Conservation (phyloP, 2,329 filamentous ascomycete genomes). For the Nakataea oryzae region DNA sequence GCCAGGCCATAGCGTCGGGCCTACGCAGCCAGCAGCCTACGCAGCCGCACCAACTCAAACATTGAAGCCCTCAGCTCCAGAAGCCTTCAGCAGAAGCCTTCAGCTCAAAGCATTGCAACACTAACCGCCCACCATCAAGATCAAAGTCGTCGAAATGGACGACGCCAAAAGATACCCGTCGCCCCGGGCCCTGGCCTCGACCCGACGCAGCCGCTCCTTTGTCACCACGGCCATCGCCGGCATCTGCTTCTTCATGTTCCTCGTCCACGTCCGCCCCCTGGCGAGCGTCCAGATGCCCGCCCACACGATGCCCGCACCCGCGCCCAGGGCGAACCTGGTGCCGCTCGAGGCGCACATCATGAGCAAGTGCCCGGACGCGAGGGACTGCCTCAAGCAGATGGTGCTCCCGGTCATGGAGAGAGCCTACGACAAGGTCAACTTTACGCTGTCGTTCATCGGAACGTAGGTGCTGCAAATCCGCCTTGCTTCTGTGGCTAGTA, state of each 20-base stretch:
- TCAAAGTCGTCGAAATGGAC: conserved; percentile 6
- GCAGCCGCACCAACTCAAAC: no score
- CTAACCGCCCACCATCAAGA: not conserved
- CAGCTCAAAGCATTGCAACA: not conserved
- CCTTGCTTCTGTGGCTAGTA: not conserved
- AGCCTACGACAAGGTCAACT: conserved; percentile 76
- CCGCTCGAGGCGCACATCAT: conserved; percentile 93
- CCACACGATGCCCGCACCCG: conserved; percentile 5
- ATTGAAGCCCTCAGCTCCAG: not conserved
- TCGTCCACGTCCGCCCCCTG: conserved; percentile 5
- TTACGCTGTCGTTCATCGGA: conserved; percentile 84
- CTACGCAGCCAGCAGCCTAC: no score
- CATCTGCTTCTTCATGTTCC: conserved; percentile 6
- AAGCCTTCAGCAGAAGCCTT: not conserved
- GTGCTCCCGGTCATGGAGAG: conserved; percentile 81
- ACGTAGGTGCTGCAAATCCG: conserved; percentile 35
- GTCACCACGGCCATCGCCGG: conserved; percentile 6
- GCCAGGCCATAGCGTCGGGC: no score
- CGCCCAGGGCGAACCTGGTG: conserved; percentile 32
- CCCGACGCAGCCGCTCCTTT: conserved; percentile 5
- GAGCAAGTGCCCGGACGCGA: conserved; percentile 91
- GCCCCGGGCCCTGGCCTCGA: not conserved
- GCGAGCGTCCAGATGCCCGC: conserved; percentile 1
- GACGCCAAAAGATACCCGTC: conserved; percentile 8
- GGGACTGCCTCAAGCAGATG: conserved; percentile 69